phyloP scores from a whole-genome alignment of 2,329 filamentous ascomycete genomes.

The Ophiostoma fasciatum region DNA sequence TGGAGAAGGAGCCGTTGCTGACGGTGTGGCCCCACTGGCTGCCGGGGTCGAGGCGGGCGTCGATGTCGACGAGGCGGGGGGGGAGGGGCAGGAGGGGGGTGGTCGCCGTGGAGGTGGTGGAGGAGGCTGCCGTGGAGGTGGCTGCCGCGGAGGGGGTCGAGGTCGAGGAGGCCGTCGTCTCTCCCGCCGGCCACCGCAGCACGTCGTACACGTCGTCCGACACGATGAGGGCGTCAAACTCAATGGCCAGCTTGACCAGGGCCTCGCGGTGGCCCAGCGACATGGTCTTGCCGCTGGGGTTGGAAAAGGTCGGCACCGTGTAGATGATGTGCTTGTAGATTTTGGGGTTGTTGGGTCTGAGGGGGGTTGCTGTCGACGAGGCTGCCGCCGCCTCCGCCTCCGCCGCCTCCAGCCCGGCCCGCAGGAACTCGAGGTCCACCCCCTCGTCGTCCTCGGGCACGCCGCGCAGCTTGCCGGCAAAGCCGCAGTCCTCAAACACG shows the following conservation, averaged over 20 bases:
- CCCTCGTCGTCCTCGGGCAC: conserved; percentile 51
- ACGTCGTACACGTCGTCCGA: conserved; percentile 62
- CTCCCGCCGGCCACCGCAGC: conserved; percentile 36
- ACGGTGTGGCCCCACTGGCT: conserved; percentile 49
- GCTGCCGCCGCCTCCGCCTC: conserved; percentile 2
- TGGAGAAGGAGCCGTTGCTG: conserved; percentile 55
- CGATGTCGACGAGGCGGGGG: conserved; percentile 44
- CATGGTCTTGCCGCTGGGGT: conserved; percentile 53
- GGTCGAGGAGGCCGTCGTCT: not conserved
- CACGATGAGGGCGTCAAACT: conserved; percentile 49
- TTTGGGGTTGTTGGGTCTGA: too few relatives aligned
- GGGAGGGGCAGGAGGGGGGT: conserved; percentile 33
- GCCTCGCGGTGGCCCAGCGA: conserved; percentile 37
- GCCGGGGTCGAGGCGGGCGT: conserved; percentile 37
- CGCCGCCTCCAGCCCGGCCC: conserved; percentile 10
- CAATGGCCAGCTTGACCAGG: conserved; percentile 44
- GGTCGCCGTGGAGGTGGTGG: not conserved
- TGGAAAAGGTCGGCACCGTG: conserved; percentile 53
- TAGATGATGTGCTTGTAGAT: conserved; percentile 56
- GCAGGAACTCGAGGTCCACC: conserved; percentile 40
- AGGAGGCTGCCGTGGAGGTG: conserved; percentile 36
- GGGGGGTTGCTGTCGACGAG: conserved; percentile 7
- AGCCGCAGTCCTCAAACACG: conserved; percentile 51
- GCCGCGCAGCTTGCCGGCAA: conserved; percentile 38
- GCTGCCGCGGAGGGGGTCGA: conserved; percentile 31